Base-by-base conservation (phyloP, 768 basidiomycete species). In the Mycena rebaudengoi region DNA sequence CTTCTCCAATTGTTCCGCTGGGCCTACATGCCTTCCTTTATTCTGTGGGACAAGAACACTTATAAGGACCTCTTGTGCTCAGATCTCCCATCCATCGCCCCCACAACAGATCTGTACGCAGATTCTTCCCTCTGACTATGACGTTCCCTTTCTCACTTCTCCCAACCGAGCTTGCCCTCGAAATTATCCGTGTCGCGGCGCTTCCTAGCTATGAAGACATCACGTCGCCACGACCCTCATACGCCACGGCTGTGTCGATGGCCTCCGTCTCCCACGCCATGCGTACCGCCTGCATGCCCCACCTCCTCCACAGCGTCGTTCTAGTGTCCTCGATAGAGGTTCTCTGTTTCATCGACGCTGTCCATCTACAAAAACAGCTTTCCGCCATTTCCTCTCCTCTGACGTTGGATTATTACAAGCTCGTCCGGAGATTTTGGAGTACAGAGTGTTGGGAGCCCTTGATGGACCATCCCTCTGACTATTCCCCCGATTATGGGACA, bases 261-360 rank as follows among this genome's bases (percentile, higher is more conserved):
- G 72, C 76, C 26, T 65, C 62, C 20, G 79, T 81, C 14, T 82
- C 79, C 12, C 70, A 67, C 46, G 52, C 54, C n/a, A 46, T 82
- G 30, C 75, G 80, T 18, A 72, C 66, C 16, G 69, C 70, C 21
- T 69, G 74, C 23, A 81, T 83, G 76, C 79, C 76, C 25, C 65
- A 73, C 52, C 73, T 83, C 51, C 74, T 83, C 10, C 74, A 76
- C 53, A 81, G 78, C 18, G 76, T 83, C 5, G 56, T 80, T 21
- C 73, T 82, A 35, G 58, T 68, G 43, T 65, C 68, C 2, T 69
- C 74, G 14, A 40, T 67, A 3, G 64, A 75, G n/a, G 66, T 80
- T 16, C 52, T 71, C 62, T 60, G 69, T 41, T 82, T 83, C 70
- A 68, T 76, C 29, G 62, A 67, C 35, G 70, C 76, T 37, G 62